Conservation (phyloP, 345 rosid species). For the Bruguiera gymnorhiza region DNA sequence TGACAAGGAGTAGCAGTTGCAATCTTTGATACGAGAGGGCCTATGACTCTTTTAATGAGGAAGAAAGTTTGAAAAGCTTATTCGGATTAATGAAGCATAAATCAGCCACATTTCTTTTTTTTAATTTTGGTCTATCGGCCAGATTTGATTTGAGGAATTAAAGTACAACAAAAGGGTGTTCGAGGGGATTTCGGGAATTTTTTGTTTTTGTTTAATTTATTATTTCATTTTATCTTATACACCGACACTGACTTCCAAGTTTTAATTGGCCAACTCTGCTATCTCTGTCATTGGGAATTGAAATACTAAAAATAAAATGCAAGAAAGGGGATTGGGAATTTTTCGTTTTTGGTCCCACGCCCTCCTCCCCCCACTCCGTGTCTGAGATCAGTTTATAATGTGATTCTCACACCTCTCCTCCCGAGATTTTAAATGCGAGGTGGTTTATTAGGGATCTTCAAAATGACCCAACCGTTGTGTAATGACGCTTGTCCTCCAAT, state of each 20-base stretch:
- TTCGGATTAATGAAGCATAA: too few species aligned
- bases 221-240: neutral
- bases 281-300: too few species aligned
- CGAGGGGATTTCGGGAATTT: neutral
- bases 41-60: neutral
- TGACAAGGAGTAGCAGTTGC: constrained; percentile 15
- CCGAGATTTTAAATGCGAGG: neutral
- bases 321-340: too few species aligned
- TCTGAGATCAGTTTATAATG: neutral
- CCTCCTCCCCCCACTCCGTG: too few species aligned
- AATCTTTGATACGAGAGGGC: too few species aligned
- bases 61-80: constrained; percentile 13
- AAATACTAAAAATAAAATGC: too few species aligned
- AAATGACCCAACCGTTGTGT: neutral
- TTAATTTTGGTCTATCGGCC: neutral
- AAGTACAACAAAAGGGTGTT: constrained; percentile 6
- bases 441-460: neutral
- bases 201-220: neutral
- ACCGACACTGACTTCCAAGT: neutral
- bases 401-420: too few species aligned
- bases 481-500: neutral
- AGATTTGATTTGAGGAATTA: constrained; percentile 19
- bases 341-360: too few species aligned
- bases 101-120: too few species aligned
- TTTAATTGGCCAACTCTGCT: neutral